A percentile compares a stretch with the other conserved stretches of the same genome.
Evolutionary conservation across 1,284 basidiomycete genomes (phyloP).

Genomic region (Termitomyces sp.): DNA sequence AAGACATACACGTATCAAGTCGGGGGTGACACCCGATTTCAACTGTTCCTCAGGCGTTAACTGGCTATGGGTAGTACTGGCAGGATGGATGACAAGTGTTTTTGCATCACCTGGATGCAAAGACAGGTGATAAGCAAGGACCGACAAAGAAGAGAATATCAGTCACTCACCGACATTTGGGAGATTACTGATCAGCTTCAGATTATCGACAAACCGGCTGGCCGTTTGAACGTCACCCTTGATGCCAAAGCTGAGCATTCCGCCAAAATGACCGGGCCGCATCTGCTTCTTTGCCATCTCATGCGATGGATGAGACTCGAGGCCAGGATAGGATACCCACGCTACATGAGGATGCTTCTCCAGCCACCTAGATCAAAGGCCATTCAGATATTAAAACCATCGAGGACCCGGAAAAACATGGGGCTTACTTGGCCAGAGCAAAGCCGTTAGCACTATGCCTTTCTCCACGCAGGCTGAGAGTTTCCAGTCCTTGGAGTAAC

Average conservation of each 20-base stretch:
- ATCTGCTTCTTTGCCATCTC: constrained; percentile 55
- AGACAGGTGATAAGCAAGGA: background rate
- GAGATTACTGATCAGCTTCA: constrained; percentile 72
- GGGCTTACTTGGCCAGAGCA: constrained; percentile 55
- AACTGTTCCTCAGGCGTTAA: constrained; percentile 65
- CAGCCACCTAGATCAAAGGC: constrained; percentile 42
- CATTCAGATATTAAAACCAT: background rate
- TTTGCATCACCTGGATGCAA: constrained; percentile 53
- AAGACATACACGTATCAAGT: constrained; percentile 66
- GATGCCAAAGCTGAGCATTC: constrained; percentile 80
- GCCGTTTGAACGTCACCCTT: constrained; percentile 61
- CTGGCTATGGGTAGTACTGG: constrained; percentile 82
- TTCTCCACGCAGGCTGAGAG: constrained; percentile 75
- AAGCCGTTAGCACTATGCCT: constrained; percentile 76
- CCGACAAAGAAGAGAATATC: background rate
- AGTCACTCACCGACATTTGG: constrained; percentile 63
- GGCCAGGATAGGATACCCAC: constrained; percentile 84
- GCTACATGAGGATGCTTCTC: constrained; percentile 65
- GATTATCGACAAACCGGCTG: constrained; percentile 66
- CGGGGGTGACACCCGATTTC: constrained; percentile 71
- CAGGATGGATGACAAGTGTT: constrained; percentile 81
- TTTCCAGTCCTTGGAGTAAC: constrained; percentile 84
- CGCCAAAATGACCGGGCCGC: constrained; percentile 61
- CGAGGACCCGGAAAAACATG: background rate
- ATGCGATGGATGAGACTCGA: constrained; percentile 62